Evolutionary conservation across 805 yeast species (phyloP).

Genomic region (Lachancea waltii): DNA sequence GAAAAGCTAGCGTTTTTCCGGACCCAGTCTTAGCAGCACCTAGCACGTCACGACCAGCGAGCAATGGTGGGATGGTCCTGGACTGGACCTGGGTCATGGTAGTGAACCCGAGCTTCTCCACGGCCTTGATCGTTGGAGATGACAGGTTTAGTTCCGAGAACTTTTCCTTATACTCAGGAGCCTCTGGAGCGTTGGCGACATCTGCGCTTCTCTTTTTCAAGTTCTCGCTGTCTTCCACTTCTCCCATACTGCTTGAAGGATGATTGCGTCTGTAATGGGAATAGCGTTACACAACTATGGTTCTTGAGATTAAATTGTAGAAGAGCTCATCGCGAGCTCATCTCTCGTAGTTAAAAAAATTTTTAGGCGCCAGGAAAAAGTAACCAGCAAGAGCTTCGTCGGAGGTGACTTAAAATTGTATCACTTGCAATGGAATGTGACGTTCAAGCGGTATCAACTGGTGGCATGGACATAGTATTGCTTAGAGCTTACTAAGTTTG

Average conservation of each 20-base stretch:
- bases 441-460: too few relatives aligned
- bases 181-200: slow-evolving; percentile 3
- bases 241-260: neutral
- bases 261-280: neutral
- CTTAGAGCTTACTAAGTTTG: too few relatives aligned
- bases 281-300: too few relatives aligned
- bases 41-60: slow-evolving; percentile 94
- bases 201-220: neutral
- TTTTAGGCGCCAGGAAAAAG: neutral
- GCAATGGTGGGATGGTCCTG: slow-evolving; percentile 89
- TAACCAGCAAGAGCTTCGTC: neutral
- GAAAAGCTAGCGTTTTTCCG: slow-evolving; percentile 93
- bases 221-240: slow-evolving; percentile 1
- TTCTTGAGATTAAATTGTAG: neutral
- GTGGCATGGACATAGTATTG: too few relatives aligned
- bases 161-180: slow-evolving; percentile 17
- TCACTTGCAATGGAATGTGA: too few relatives aligned
- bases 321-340: neutral
- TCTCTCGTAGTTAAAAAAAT: neutral
- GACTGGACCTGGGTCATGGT: slow-evolving; percentile 94
- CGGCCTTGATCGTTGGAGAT: slow-evolving; percentile 74
- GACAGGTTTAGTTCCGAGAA: slow-evolving; percentile 59
- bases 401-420: too few relatives aligned
- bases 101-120: slow-evolving; percentile 81
- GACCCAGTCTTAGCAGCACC: slow-evolving; percentile 99